Base-by-base conservation (phyloP, 2,329 filamentous ascomycete genomes). In the Talaromyces sp. region DNA sequence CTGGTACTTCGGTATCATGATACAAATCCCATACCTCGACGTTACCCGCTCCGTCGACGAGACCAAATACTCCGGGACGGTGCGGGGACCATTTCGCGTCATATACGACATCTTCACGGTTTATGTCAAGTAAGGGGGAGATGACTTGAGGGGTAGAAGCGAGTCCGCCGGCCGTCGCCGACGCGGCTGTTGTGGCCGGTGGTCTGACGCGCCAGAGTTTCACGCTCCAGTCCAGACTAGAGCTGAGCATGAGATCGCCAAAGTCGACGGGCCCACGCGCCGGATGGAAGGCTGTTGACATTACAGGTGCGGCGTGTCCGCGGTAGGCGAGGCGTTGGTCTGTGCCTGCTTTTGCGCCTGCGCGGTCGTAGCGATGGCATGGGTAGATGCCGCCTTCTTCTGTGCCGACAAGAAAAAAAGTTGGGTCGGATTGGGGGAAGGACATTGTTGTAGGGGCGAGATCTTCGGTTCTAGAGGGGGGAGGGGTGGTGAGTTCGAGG, bases 351-450 rank as follows among this genome's bases (percentile, higher is more conserved):
- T 98, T 98, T 69, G 95, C 95, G 65, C 95, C 95, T 6, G 96
- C 95, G 68, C 96, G 91, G 78, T 99, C 95, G 80, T 99, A 99
- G 67, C 95, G 87, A 77, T 99, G 95, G 75, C 96, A 97, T 0
- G 95, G 93, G 78, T 95, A 97, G 69, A 99, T 97, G 56, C 90
- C 90, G 60, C 96, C 96, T 82, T 99, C 95, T 81, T 99, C 95
- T 33, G 93, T 97, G 47, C 96, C 95, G 39, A 97, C 91, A 3
- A 99, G 87, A 83, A 99, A 99, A 78, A 97, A 98, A 0, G 95
- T 99, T 3, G 95, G 95, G 73, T 99, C 96, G 0, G 93, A 90
- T 73, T 94, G 89, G 0, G 95, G 95, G 80, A 99, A 99, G 17
- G 92, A 91, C 80, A 99, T 91, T 77, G 91, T 96, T 0, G 92